Percentiles rank a stretch among this genome's conserved stretches.
Evolutionary conservation across 345 rosid species (phyloP).

Genomic region (Citrus glauca): DNA sequence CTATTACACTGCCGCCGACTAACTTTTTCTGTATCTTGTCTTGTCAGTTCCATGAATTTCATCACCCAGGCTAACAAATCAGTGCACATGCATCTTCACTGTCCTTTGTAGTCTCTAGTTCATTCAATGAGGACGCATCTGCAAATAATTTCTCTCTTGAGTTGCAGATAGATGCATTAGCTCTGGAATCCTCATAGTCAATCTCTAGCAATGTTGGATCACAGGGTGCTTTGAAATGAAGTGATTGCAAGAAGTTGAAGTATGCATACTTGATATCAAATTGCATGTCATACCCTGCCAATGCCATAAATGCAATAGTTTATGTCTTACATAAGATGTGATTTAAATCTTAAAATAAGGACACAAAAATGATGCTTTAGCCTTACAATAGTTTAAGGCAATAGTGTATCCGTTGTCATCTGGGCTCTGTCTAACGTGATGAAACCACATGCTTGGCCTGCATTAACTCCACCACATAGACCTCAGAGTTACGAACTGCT

Average conservation of each 20-base stretch:
- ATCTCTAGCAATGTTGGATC: slow-evolving; percentile 14
- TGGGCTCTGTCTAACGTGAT: slow-evolving; percentile 81
- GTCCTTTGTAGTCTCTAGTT: background rate
- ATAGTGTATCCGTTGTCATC: slow-evolving; percentile 66
- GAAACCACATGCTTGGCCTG: slow-evolving; percentile 99
- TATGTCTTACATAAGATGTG: background rate
- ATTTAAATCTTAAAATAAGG: background rate
- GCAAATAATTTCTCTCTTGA: background rate
- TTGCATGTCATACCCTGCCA: slow-evolving; percentile 94
- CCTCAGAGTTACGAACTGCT: slow-evolving; percentile 3
- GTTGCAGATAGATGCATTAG: background rate
- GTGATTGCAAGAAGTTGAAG: slow-evolving; percentile 75
- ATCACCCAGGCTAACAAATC: background rate
- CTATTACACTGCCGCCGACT: background rate
- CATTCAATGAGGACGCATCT: background rate
- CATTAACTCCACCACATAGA: slow-evolving; percentile 19
- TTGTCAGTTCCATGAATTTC: background rate
- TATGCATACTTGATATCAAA: slow-evolving; percentile 85
- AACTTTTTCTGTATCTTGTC: background rate
- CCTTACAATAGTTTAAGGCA: slow-evolving; percentile 85
- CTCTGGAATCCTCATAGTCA: slow-evolving; percentile 20
- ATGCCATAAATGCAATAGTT: background rate
- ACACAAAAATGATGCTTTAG: background rate
- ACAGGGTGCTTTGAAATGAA: slow-evolving; percentile 27
- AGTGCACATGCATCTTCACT: background rate